phyloP scores from a whole-genome alignment of 257 asterid species.

The Voacanga thouarsii region DNA sequence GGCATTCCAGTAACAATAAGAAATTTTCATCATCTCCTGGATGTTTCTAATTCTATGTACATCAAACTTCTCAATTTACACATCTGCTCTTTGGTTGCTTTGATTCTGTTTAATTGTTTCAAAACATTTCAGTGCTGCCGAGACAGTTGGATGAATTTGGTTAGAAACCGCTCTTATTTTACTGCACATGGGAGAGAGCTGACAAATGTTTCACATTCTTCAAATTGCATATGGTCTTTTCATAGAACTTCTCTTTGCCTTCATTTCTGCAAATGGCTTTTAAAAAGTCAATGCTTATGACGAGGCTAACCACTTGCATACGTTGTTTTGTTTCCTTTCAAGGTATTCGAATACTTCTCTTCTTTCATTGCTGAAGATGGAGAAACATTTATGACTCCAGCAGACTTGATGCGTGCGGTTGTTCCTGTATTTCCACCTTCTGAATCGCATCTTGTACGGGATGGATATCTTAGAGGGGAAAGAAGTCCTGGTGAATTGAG shows the following conservation, averaged over 20 bases:
- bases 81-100: not conserved
- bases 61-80: not conserved
- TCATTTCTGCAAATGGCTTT: not conserved
- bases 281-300: not conserved
- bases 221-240: not conserved
- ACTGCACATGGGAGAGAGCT: not conserved
- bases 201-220: slow-evolving; percentile 4
- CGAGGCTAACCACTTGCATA: not conserved
- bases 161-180: not conserved
- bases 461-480: slow-evolving; percentile 90
- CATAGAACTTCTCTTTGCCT: not conserved
- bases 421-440: slow-evolving; percentile 98
- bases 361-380: slow-evolving; percentile 51
- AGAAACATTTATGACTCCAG: slow-evolving; percentile 83
- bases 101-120: not conserved
- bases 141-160: not conserved
- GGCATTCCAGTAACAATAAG: not conserved
- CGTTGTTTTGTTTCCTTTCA: slow-evolving; percentile 18
- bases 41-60: not conserved
- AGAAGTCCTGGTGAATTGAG: slow-evolving; percentile 78
- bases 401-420: slow-evolving; percentile 91
- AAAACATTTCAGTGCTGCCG: not conserved
- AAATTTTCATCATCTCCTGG: not conserved
- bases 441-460: slow-evolving; percentile 80
- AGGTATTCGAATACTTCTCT: slow-evolving; percentile 90